Percentiles rank a stretch among this genome's conserved stretches.
Conservation (phyloP, 2,329 filamentous ascomycete species). For the Neonectria ditissima region DNA sequence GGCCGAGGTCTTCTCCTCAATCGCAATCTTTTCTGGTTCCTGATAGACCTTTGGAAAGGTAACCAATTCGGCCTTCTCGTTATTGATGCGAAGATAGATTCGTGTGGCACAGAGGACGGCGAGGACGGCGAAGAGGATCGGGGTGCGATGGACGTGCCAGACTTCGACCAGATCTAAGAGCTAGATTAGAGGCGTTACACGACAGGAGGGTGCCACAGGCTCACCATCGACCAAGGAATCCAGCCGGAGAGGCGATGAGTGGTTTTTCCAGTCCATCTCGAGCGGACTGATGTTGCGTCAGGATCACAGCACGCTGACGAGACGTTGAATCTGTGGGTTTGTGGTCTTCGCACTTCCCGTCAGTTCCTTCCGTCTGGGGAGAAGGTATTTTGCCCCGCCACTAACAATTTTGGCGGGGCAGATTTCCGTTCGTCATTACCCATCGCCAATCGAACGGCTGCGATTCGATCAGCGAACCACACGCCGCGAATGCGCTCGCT, state of each 20-base stretch:
- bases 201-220: constrained; percentile 7
- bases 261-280: constrained; percentile 44
- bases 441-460: constrained; percentile 42
- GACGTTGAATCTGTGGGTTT: constrained; percentile 20
- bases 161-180: constrained; percentile 53
- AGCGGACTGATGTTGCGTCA: constrained; percentile 19
- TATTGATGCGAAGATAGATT: constrained; percentile 56
- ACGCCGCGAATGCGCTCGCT: neutral
- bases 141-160: constrained; percentile 62
- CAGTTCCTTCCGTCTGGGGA: constrained; percentile 29
- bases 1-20: constrained; percentile 34
- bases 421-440: constrained; percentile 32
- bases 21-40: constrained; percentile 31
- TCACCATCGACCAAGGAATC: constrained; percentile 43
- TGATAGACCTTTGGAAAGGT: constrained; percentile 53
- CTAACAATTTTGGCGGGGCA: constrained; percentile 38
- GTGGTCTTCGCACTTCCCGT: neutral
- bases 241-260: constrained; percentile 41
- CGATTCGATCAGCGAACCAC: constrained; percentile 35
- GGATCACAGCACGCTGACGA: constrained; percentile 10
- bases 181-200: constrained; percentile 25
- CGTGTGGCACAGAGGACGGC: constrained; percentile 54
- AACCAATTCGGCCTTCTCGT: constrained; percentile 50
- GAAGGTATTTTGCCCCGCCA: constrained; percentile 43
- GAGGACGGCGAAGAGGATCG: constrained; percentile 56